These are phyloP conservation scores for Mayamaea pseudoterrestris DNA, from an alignment of 108 stramenopile genomes.

Conservation along the genomic window DNA sequence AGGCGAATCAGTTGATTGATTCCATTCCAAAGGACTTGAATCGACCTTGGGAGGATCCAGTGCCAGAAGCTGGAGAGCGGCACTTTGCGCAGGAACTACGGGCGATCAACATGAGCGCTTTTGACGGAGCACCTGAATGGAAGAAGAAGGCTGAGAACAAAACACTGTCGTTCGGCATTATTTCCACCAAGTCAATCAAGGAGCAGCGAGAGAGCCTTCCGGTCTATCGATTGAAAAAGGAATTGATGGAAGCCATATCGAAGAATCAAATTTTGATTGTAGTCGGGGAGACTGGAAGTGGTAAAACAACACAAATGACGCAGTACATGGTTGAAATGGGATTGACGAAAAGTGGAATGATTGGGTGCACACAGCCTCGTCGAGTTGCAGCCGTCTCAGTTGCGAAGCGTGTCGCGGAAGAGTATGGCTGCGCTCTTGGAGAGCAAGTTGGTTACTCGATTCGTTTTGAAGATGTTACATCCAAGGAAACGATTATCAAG, in stretches of 20 bases:
- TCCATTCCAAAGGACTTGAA: slow-evolving; percentile 96
- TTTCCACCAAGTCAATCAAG: slow-evolving; percentile 84
- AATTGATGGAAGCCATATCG: slow-evolving; percentile 68
- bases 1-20: slow-evolving; percentile 94
- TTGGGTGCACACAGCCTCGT: slow-evolving; percentile 98
- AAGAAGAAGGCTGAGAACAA: slow-evolving; percentile 94
- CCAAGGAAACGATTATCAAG: slow-evolving; percentile 87
- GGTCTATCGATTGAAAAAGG: slow-evolving; percentile 74
- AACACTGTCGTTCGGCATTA: slow-evolving; percentile 86
- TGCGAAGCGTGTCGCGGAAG: slow-evolving; percentile 98
- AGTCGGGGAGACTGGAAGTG: slow-evolving; percentile 92
- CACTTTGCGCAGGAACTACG: slow-evolving; percentile 96
- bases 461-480: slow-evolving; percentile 97
- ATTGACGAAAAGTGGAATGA: slow-evolving; percentile 72
- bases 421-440: slow-evolving; percentile 89
- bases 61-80: slow-evolving; percentile 93
- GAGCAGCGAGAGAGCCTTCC: slow-evolving; percentile 95
- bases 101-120: slow-evolving; percentile 82
- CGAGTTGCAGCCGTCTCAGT: slow-evolving; percentile 97
- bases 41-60: slow-evolving; percentile 96
- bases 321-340: slow-evolving; percentile 97
- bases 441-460: slow-evolving; percentile 97
- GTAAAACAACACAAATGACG: slow-evolving; percentile 97
- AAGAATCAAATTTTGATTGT: slow-evolving; percentile 91
- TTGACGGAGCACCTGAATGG: slow-evolving; percentile 94